Conservation (phyloP, 495 filamentous ascomycete species). For the Xylaria venustula region DNA sequence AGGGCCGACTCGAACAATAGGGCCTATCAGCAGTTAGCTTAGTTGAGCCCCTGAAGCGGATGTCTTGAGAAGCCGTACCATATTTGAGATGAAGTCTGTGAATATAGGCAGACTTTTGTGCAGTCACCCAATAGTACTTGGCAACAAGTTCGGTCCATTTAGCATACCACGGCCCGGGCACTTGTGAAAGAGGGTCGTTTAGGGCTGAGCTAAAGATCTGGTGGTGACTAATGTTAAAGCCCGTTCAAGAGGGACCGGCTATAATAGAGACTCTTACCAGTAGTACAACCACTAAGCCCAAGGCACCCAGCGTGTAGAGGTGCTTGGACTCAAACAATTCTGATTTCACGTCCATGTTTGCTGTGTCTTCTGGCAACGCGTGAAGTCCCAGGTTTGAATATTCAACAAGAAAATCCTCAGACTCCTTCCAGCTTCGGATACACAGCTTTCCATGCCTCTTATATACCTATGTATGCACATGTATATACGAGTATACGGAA, state of each 20-base stretch:
- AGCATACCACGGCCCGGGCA: slow-evolving; percentile 21
- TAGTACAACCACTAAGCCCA: not conserved
- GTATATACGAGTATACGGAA: too few relatives aligned
- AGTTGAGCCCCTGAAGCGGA: too few relatives aligned
- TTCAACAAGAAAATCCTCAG: too few relatives aligned
- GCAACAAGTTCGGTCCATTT: slow-evolving; percentile 15
- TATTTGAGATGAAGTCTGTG: slow-evolving; percentile 37
- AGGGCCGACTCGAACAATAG: slow-evolving; percentile 57
- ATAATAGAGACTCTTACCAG: not conserved
- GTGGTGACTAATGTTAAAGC: not conserved
- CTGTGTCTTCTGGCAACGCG: not conserved
- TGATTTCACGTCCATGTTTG: not conserved
- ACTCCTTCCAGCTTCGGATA: too few relatives aligned
- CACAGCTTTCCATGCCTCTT: too few relatives aligned
- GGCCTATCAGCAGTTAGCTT: slow-evolving; percentile 17
- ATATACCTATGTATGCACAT: too few relatives aligned
- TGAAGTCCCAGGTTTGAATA: not conserved
- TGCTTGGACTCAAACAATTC: not conserved
- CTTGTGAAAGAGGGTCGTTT: slow-evolving; percentile 8
- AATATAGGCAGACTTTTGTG: slow-evolving; percentile 8
- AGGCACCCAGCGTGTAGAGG: not conserved
- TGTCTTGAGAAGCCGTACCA: slow-evolving; percentile 11
- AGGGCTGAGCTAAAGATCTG: not conserved
- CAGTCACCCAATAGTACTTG: slow-evolving; percentile 18
- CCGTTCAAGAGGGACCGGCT: not conserved